Percentiles rank a stretch among this genome's conserved stretches.
Evolutionary conservation across 768 basidiomycete genomes (phyloP).

Genomic region (Boletus vermiculosoides): DNA sequence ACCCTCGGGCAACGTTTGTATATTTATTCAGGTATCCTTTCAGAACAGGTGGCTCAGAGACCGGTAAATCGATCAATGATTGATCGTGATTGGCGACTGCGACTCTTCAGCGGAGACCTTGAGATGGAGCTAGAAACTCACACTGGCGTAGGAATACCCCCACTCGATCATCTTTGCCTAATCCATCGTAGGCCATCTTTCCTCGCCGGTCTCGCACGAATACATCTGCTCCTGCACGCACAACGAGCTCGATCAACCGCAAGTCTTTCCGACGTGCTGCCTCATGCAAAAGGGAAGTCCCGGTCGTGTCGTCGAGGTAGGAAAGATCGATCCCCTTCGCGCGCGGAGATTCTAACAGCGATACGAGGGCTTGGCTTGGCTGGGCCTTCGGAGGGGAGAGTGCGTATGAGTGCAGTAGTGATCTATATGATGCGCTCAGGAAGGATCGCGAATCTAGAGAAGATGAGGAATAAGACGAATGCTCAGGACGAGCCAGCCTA

Average conservation of each 20-base stretch:
- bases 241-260: slow-evolving; percentile 76
- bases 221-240: slow-evolving; percentile 85
- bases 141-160: slow-evolving; percentile 82
- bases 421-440: slow-evolving; percentile 71
- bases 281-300: slow-evolving; percentile 81
- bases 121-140: slow-evolving; percentile 37
- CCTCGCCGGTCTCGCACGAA: slow-evolving; percentile 81
- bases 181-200: slow-evolving; percentile 62
- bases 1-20: slow-evolving; percentile 88
- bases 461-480: slow-evolving; percentile 6
- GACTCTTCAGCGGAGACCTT: background rate
- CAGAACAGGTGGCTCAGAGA: slow-evolving; percentile 56
- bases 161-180: slow-evolving; percentile 78
- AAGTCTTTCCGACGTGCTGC: slow-evolving; percentile 81
- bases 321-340: slow-evolving; percentile 71
- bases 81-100: slow-evolving; percentile 80
- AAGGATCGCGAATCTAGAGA: slow-evolving; percentile 72
- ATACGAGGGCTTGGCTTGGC: slow-evolving; percentile 46
- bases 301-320: slow-evolving; percentile 75
- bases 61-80: slow-evolving; percentile 53
- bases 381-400: slow-evolving; percentile 48
- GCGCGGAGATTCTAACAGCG: slow-evolving; percentile 69
- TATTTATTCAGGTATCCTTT: slow-evolving; percentile 90
- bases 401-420: slow-evolving; percentile 70
- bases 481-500: slow-evolving; percentile 26